Conservation (phyloP, 306 rosid species). For the Glycine tomentella region DNA sequence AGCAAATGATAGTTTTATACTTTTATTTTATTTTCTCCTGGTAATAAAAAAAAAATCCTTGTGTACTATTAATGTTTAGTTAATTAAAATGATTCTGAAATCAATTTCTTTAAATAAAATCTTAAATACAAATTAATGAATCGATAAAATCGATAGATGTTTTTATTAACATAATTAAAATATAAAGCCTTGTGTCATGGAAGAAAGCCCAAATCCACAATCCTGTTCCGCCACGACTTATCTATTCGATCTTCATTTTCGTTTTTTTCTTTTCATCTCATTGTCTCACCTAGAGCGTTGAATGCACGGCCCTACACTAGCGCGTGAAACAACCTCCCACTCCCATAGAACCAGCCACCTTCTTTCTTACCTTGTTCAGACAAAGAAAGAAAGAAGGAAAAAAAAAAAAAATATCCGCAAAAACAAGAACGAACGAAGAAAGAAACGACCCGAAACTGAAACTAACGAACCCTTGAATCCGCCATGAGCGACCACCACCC, state of each 20-base stretch:
- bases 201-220: not conserved
- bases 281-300: not conserved
- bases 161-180: too few relatives aligned
- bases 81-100: too few relatives aligned
- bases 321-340: conserved; percentile 33
- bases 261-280: too few relatives aligned
- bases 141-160: too few relatives aligned
- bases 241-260: not conserved
- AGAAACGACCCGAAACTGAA: not conserved
- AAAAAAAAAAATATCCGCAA: not conserved
- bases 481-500: conserved; percentile 74
- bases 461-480: conserved; percentile 26
- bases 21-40: not conserved
- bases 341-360: not conserved
- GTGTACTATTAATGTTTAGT: too few relatives aligned
- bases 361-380: not conserved
- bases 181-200: not conserved
- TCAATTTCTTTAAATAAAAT: too few relatives aligned
- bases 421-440: not conserved
- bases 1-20: too few relatives aligned
- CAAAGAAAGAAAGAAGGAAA: not conserved
- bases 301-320: not conserved
- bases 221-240: not conserved
- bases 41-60: not conserved
- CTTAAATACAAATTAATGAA: too few relatives aligned